A percentile compares a stretch with the other conserved stretches of the same genome.
Conservation (phyloP, 306 rosid species). For the cucumber (Cucumis sativus) region DNA sequence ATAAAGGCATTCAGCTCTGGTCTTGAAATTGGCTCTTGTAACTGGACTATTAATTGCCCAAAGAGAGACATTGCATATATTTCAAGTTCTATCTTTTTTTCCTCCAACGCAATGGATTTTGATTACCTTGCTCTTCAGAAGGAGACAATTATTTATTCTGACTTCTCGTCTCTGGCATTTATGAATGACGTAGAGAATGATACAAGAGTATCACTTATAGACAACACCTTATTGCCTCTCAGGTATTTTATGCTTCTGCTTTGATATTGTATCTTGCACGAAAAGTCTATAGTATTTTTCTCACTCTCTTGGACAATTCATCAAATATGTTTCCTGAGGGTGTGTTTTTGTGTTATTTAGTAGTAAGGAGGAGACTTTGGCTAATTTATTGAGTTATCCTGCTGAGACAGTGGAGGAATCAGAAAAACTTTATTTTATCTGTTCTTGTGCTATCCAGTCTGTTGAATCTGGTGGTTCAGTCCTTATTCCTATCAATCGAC, state of each 20-base stretch:
- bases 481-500: conserved; percentile 52
- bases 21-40: conserved; percentile 77
- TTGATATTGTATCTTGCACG: conserved; percentile 1
- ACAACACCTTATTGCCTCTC: conserved; percentile 12
- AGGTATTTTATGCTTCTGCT: conserved; percentile 23
- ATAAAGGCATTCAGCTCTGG: conserved; percentile 86
- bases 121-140: conserved; percentile 48
- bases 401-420: conserved; percentile 48
- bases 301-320: not conserved
- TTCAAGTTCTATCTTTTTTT: conserved; percentile 61
- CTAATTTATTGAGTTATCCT: conserved; percentile 18
- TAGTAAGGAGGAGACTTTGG: conserved; percentile 24
- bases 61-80: conserved; percentile 57
- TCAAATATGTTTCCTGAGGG: not conserved
- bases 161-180: conserved; percentile 42
- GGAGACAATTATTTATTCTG: conserved; percentile 51
- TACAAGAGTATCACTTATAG: conserved; percentile 5
- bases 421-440: conserved; percentile 46
- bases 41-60: conserved; percentile 64
- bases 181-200: conserved; percentile 29
- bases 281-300: not conserved
- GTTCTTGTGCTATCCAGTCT: conserved; percentile 44
- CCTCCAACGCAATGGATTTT: conserved; percentile 66
- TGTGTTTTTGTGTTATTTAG: not conserved
- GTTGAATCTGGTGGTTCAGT: conserved; percentile 75